A percentile compares a stretch with the other conserved stretches of the same genome.
These are phyloP conservation scores for Magnaporthiopsis poae DNA, from an alignment of 2,329 filamentous ascomycete species.

Conservation along the genomic window DNA sequence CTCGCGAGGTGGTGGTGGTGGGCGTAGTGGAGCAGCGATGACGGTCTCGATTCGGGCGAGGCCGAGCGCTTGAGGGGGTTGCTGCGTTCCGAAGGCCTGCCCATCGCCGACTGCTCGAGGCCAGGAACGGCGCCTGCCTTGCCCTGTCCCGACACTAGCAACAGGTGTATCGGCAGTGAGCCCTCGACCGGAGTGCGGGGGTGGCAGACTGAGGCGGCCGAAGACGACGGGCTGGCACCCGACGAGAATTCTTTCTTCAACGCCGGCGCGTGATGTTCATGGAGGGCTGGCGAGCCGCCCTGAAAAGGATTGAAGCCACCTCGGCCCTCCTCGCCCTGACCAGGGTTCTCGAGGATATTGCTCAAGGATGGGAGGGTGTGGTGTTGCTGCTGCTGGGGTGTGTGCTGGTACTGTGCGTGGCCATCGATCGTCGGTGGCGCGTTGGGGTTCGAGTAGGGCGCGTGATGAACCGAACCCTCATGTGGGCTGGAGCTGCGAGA, in stretches of 20 bases:
- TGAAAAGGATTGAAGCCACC: background rate
- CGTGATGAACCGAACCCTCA: conserved; percentile 12
- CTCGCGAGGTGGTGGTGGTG: background rate
- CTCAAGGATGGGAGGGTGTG: conserved; percentile 4
- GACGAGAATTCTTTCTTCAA: conserved; percentile 38
- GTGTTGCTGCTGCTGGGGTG: background rate
- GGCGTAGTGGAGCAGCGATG: conserved; percentile 3
- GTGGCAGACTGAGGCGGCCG: conserved; percentile 29
- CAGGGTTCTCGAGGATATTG: conserved; percentile 5
- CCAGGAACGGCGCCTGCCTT: background rate
- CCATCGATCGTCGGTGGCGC: conserved; percentile 11
- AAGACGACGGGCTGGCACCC: conserved; percentile 29
- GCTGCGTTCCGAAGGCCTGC: background rate
- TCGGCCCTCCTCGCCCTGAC: background rate
- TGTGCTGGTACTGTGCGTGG: conserved; percentile 11
- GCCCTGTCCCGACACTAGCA: conserved; percentile 23
- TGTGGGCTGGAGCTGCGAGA: conserved; percentile 17
- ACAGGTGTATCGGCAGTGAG: conserved; percentile 43
- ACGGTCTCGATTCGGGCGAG: conserved; percentile 13
- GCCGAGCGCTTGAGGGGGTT: conserved; percentile 8
- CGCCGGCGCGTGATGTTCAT: conserved; percentile 12
- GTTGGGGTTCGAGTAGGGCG: background rate
- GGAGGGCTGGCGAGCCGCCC: conserved; percentile 7
- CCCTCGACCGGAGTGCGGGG: conserved; percentile 40
- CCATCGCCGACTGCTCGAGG: background rate